A percentile compares a stretch with the other conserved stretches of the same genome.
Evolutionary conservation across 495 filamentous ascomycete species (phyloP).

Genomic region (Penicillium longicatenatum): DNA sequence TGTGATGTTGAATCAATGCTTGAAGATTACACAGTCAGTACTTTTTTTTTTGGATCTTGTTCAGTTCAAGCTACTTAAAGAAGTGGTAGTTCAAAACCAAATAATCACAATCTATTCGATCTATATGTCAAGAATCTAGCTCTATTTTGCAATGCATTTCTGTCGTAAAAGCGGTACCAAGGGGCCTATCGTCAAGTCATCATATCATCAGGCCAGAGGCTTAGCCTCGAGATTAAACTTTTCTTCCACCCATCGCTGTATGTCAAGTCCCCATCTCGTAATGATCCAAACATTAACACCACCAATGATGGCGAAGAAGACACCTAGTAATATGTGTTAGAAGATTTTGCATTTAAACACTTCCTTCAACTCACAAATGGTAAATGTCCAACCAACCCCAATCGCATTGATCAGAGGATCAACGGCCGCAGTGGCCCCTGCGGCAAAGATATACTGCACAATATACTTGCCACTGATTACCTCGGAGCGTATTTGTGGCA

Average conservation of each 20-base stretch:
- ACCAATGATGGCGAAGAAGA: conserved; percentile 36
- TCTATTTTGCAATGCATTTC: not conserved
- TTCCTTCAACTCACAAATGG: conserved; percentile 39
- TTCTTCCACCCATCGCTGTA: conserved; percentile 44
- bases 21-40: too few relatives aligned
- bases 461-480: conserved; percentile 76
- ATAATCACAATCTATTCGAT: not conserved
- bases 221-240: conserved; percentile 28
- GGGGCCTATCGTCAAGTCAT: not conserved
- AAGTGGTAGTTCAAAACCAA: too few relatives aligned
- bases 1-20: too few relatives aligned
- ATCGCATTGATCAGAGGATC: conserved; percentile 65
- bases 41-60: too few relatives aligned
- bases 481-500: conserved; percentile 56
- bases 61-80: too few relatives aligned
- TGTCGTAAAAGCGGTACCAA: not conserved
- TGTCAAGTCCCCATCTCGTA: conserved; percentile 43
- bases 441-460: conserved; percentile 69
- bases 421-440: conserved; percentile 62
- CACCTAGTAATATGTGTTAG: conserved; percentile 26
- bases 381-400: conserved; percentile 64
- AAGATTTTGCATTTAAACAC: not conserved
- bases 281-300: conserved; percentile 37
- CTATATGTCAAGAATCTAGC: not conserved
- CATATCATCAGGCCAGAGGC: conserved; percentile 4